Conservation (phyloP, 306 rosid species). For the Gillenia trifoliata region DNA sequence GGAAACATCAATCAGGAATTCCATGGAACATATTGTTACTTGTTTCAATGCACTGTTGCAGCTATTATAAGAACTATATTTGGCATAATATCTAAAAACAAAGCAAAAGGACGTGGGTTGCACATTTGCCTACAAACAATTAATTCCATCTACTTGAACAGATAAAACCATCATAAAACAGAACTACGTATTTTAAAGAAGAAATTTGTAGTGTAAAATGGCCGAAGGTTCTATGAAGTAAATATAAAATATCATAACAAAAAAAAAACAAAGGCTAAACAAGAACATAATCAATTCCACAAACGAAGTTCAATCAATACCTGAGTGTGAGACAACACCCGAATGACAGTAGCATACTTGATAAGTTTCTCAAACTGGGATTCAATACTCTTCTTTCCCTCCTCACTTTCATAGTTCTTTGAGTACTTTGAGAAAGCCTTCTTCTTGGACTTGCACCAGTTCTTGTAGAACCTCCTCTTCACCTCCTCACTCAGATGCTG, state of each 20-base stretch:
- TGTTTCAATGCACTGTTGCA: background rate
- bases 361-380: conserved; percentile 67
- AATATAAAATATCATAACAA: background rate
- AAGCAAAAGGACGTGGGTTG: background rate
- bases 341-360: conserved; percentile 64
- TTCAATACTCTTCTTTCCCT: conserved; percentile 64
- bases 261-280: background rate
- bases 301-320: conserved; percentile 8
- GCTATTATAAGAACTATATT: background rate
- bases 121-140: background rate
- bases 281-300: background rate
- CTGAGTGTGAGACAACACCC: conserved; percentile 91
- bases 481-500: conserved; percentile 85
- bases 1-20: background rate
- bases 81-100: background rate
- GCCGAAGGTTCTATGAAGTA: background rate
- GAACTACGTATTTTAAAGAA: background rate
- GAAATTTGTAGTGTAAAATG: background rate
- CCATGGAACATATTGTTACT: background rate
- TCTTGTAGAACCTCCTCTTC: conserved; percentile 75
- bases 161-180: background rate
- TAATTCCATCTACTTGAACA: background rate
- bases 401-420: conserved; percentile 61
- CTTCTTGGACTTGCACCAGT: conserved; percentile 93
- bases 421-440: conserved; percentile 79